Conservation (phyloP, 805 yeast species). For the Suhomyces pyralidae region DNA sequence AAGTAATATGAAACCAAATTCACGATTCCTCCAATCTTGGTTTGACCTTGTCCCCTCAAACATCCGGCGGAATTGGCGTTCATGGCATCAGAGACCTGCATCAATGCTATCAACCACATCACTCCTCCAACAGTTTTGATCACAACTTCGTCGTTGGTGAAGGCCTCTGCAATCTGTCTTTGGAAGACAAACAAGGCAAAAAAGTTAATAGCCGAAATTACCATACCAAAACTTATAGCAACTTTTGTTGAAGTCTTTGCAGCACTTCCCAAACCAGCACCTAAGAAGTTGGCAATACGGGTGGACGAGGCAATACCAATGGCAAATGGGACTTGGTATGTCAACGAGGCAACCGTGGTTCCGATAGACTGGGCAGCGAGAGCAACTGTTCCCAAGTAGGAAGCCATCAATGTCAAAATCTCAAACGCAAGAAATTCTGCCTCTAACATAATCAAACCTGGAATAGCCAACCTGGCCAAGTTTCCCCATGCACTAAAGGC, state of each 20-base stretch:
- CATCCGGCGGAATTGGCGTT: conserved; percentile 75
- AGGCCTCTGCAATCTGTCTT: conserved; percentile 39
- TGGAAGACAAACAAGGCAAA: conserved; percentile 29
- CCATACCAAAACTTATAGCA: conserved; percentile 35
- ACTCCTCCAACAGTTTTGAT: conserved; percentile 48
- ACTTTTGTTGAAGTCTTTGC: conserved; percentile 38
- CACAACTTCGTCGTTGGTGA: conserved; percentile 61
- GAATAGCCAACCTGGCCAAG: conserved; percentile 45
- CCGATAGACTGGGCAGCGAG: conserved; percentile 54
- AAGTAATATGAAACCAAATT: conserved; percentile 57
- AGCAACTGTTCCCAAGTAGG: conserved; percentile 51
- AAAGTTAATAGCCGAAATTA: conserved; percentile 32
- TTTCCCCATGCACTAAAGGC: conserved; percentile 47
- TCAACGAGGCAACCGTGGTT: conserved; percentile 39
- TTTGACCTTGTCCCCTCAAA: conserved; percentile 75
- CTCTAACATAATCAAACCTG: conserved; percentile 57
- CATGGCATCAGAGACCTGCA: conserved; percentile 68
- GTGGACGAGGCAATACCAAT: conserved; percentile 58
- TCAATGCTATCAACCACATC: conserved; percentile 61
- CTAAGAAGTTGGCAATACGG: conserved; percentile 55
- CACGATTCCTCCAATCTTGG: conserved; percentile 58
- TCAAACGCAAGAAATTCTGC: conserved; percentile 62
- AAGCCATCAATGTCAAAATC: conserved; percentile 51
- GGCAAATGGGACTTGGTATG: conserved; percentile 58
- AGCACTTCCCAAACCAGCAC: conserved; percentile 39